Percentiles rank a stretch among this genome's conserved stretches.
phyloP scores from a whole-genome alignment of 2,329 filamentous ascomycete species.

The Fusarium neocosmosporiellum region DNA sequence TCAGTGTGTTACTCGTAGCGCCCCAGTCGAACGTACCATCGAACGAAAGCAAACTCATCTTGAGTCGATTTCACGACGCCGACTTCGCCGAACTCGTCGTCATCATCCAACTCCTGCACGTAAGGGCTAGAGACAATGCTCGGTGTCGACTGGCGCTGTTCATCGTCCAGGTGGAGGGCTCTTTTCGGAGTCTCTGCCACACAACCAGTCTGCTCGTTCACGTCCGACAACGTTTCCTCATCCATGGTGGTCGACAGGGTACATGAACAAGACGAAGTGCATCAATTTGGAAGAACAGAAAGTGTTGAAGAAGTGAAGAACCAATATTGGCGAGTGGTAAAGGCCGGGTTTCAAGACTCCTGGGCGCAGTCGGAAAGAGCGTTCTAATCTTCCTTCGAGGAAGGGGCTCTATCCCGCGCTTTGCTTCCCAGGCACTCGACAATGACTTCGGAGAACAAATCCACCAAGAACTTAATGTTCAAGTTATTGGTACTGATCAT shows the following conservation, averaged over 20 bases:
- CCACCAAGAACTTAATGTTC: background rate
- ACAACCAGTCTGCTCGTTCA: too few relatives aligned
- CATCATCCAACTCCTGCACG: background rate
- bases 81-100: background rate
- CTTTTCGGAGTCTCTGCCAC: background rate
- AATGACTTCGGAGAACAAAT: background rate
- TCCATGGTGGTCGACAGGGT: background rate
- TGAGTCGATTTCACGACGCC: background rate
- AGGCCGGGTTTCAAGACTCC: background rate
- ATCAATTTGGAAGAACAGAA: background rate
- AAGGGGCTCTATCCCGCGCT: background rate
- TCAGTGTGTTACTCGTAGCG: too few relatives aligned
- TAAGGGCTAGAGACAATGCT: background rate
- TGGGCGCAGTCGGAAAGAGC: background rate
- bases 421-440: background rate
- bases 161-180: background rate
- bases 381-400: background rate
- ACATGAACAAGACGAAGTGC: background rate
- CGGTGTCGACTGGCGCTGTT: background rate
- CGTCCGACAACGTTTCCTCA: background rate
- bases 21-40: slow-evolving; percentile 17
- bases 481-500: background rate
- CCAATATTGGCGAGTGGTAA: background rate
- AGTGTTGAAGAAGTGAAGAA: background rate
- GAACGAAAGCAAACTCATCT: slow-evolving; percentile 29